phyloP scores from a whole-genome alignment of 2,329 filamentous ascomycete genomes.

The Exophiala sideris region DNA sequence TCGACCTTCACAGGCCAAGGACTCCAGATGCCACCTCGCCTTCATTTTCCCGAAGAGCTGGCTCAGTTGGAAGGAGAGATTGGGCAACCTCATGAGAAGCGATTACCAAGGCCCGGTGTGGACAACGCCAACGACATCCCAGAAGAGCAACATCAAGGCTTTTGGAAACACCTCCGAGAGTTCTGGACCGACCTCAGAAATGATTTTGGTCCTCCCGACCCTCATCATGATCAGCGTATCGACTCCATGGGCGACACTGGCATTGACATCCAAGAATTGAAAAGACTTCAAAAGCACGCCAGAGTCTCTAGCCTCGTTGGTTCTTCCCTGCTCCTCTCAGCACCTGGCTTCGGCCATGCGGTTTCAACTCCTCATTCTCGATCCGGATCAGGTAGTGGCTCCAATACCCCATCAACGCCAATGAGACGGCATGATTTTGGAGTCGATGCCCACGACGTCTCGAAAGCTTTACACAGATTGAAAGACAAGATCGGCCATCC shows the following conservation, averaged over 20 bases:
- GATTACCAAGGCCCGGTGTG: background rate
- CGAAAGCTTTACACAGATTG: background rate
- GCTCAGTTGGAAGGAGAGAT: background rate
- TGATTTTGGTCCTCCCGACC: background rate
- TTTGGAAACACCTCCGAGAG: background rate
- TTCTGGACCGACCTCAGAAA: background rate
- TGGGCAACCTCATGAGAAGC: background rate
- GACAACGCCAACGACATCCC: background rate
- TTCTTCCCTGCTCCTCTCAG: background rate
- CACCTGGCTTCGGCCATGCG: background rate
- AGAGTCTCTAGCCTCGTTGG: background rate
- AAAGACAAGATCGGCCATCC: conserved; percentile 1
- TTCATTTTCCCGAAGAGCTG: no score
- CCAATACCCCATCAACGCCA: background rate
- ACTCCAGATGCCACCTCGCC: no score
- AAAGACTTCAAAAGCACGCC: background rate
- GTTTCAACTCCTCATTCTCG: background rate
- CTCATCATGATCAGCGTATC: background rate
- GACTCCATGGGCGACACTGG: conserved; percentile 1
- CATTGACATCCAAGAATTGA: background rate
- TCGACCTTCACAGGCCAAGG: no score
- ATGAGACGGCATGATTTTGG: background rate
- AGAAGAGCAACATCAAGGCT: background rate
- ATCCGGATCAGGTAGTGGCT: background rate
- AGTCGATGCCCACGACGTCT: background rate